phyloP scores from a whole-genome alignment of 2,329 filamentous ascomycete genomes.

The Myriosclerotinia scirpicola region DNA sequence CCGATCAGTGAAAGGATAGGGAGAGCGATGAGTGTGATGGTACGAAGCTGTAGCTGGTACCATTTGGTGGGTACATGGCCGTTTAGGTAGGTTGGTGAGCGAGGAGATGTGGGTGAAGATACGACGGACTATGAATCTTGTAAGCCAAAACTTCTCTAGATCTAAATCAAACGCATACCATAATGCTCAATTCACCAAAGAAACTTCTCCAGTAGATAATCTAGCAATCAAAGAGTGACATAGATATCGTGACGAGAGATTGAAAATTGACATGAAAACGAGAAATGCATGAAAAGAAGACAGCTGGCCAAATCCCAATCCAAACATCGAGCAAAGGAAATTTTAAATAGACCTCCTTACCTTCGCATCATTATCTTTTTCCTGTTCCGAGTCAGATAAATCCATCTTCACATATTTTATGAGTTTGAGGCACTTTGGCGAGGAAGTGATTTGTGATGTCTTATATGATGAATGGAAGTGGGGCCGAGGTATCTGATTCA shows the following conservation, averaged over 20 bases:
- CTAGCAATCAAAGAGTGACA: neutral
- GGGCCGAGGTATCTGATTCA: slow-evolving; percentile 8
- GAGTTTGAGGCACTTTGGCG: neutral
- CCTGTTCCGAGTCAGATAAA: slow-evolving; percentile 1
- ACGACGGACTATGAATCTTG: slow-evolving; percentile 17
- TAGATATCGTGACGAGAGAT: neutral
- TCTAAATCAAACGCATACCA: slow-evolving; percentile 15
- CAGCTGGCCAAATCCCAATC: neutral
- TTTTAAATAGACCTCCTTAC: neutral
- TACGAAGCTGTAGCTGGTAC: slow-evolving; percentile 28
- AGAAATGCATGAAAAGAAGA: neutral
- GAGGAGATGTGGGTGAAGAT: slow-evolving; percentile 19
- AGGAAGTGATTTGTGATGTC: slow-evolving; percentile 11
- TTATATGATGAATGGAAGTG: slow-evolving; percentile 1
- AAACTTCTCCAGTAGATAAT: neutral
- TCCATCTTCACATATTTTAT: slow-evolving; percentile 18
- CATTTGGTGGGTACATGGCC: slow-evolving; percentile 20
- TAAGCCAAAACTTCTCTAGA: slow-evolving; percentile 3
- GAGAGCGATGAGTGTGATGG: slow-evolving; percentile 27
- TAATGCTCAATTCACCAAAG: slow-evolving; percentile 1
- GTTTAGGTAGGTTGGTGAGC: slow-evolving; percentile 16
- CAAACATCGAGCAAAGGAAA: neutral
- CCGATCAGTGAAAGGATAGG: slow-evolving; percentile 32
- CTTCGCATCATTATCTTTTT: slow-evolving; percentile 8
- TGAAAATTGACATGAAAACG: neutral